Evolutionary conservation across 352 stramenopile species (phyloP), one percentile per base, ranked within the genome.

Genomic region (Globisporangium paroecandrum): DNA sequence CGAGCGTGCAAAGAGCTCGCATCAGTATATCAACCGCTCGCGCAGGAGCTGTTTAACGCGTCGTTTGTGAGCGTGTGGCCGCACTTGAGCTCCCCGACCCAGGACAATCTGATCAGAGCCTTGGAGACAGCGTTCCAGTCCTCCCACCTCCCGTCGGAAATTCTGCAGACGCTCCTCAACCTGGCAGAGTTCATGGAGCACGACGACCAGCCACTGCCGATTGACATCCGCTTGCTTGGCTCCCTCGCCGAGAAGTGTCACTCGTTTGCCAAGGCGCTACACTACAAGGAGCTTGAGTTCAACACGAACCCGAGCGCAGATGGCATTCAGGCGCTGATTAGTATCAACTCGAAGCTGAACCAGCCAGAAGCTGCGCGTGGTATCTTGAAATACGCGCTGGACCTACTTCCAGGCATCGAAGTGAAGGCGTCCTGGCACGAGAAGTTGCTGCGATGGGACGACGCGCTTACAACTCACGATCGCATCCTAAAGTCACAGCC

Each of bases 141-240:
- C 49, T 73, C 83, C 1, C 81, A 97, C 69, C 73, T 97, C 7
- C 98, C 98, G n/a, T 96, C 97, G 20, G 98, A 99, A 77, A 99
- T 99, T 43, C 70, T 99, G 10, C 97, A 99, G 75, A 95, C 93
- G 36, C 82, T 99, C 36, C 77, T 99, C 13, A 99, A 99, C 72
- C 82, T 99, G 18, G 97, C 97, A 6, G 98, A 99, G 84, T 99
- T 99, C 64, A 99, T 99, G 96, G 98, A 99, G 78, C 97, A 99
- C 66, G 97, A 99, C 69, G 97, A 98, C 64, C 89, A 98, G 74
- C 85, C 87, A 18, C 76, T 99, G 47, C 97, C 98, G 15, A 99
- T 99, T 69, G 96, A 99, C 71, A 99, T 99, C 71, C 89, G 93
- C 1, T 78, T 98, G 24, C 84, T 99, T 4, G 97, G 97, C 5